Base-by-base conservation (phyloP, 2,329 filamentous ascomycete species). In the Colletotrichum tanaceti region DNA sequence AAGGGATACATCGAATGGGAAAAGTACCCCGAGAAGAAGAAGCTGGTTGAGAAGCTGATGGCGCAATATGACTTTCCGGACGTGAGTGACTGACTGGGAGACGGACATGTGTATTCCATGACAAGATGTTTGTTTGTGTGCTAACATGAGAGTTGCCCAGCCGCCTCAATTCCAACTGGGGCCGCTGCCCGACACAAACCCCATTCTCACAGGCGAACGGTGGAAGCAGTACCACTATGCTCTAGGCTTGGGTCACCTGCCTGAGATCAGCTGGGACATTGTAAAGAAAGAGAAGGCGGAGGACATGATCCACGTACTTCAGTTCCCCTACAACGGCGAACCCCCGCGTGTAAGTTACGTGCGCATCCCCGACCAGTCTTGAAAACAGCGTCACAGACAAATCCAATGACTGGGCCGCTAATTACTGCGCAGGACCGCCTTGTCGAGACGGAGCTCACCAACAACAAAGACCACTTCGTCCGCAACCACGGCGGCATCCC, bases 401-500 rank as follows among this genome's bases (percentile, higher is more conserved):
- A 20, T 10, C 32, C 10, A 10, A 35, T 9, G 13, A 4, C 47
- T 44, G 46, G 2, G 32, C 7, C 85, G 84, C 1, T n/a, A n/a
- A n/a, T n/a, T 35, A 81, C 73, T 35, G 6, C 87, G 0, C 86
- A 87, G 0, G 85, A 89, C 69, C 82, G 85, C 4, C 80, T 91
- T 0, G 83, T 83, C 88, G 18, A 78, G 74, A 1, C 83, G 84
- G 1, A 83, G 82, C 16, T 92, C 44, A 93, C 91, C 0, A 79
- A 83, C 0, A 93, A 91, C 70, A 64, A 71, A 0, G 72, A 77
- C 41, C 86, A 89, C 72, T 93, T 91, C 71, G 87, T 93, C 0
- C 83, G 91, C 11, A 93, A 93, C 69, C 91, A 93, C 70, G 90
- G 91, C 11, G 90, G 90, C 0, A 88, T 93, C 22, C 91, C 91